These are phyloP conservation scores for Tinospora cordifolia DNA, from an alignment of 164 flowering plant species.

Conservation along the genomic window DNA sequence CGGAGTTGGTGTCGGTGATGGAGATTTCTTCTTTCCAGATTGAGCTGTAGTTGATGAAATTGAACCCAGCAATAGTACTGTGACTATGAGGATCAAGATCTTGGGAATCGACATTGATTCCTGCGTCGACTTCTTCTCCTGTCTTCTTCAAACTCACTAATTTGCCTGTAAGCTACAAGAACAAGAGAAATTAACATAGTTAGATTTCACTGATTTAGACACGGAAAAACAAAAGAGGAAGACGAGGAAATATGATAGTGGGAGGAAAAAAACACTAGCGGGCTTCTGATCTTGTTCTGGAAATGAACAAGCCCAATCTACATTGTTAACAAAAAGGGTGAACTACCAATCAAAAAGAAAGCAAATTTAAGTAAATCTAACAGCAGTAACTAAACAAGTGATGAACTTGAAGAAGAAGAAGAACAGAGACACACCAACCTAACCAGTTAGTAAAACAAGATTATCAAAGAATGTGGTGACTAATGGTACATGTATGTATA, in stretches of 20 bases:
- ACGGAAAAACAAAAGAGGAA: background rate
- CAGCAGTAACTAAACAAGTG: background rate
- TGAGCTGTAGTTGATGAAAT: conserved; percentile 29
- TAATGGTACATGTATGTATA: no score
- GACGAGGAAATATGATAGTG: background rate
- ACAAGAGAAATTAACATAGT: no score
- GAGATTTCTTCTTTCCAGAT: conserved; percentile 19
- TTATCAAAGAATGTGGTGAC: no score
- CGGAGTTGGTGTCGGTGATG: conserved; percentile 42
- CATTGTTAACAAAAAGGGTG: background rate
- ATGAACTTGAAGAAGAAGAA: background rate
- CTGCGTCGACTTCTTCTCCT: no score
- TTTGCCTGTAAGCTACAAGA: no score
- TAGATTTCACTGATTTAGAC: no score
- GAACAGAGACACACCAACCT: background rate
- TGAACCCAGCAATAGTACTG: background rate
- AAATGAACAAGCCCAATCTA: background rate
- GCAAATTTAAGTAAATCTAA: background rate
- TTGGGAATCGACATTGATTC: conserved; percentile 8
- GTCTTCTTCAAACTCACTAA: no score
- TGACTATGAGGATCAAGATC: conserved; percentile 2
- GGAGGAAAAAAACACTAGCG: no score
- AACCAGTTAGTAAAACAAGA: background rate
- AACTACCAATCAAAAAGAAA: background rate
- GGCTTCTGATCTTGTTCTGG: background rate